Conservation (phyloP, 495 filamentous ascomycete species). For the Darksidea phi region DNA sequence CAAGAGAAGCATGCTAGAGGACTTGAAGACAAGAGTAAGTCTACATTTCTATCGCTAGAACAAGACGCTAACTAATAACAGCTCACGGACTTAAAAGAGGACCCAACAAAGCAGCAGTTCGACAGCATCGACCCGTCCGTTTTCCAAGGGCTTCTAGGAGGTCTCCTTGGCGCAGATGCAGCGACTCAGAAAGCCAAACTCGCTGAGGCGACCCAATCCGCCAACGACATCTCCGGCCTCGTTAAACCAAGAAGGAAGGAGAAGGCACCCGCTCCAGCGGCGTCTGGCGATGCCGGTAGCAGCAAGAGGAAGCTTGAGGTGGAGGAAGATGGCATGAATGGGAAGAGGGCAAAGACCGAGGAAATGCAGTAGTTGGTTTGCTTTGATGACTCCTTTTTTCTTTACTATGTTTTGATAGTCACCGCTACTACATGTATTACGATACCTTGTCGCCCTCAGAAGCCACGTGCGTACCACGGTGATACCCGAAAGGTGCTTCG, state of each 20-base stretch:
- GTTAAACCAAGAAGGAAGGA: conserved; percentile 69
- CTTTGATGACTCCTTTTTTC: too few species aligned
- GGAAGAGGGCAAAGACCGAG: conserved; percentile 44
- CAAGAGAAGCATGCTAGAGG: conserved; percentile 31
- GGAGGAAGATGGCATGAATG: conserved; percentile 24
- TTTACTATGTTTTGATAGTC: too few species aligned
- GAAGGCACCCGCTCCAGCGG: conserved; percentile 5
- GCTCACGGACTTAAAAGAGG: conserved; percentile 69
- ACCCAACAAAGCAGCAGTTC: conserved; percentile 64
- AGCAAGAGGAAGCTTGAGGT: conserved; percentile 39
- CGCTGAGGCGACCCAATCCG: conserved; percentile 73
- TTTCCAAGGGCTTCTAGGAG: conserved; percentile 68
- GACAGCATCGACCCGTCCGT: conserved; percentile 50
- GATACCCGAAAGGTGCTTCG: too few species aligned
- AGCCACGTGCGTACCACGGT: too few species aligned
- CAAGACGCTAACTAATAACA: conserved; percentile 40
- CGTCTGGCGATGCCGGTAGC: conserved; percentile 30
- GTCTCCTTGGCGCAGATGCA: conserved; percentile 66
- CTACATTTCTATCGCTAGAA: conserved; percentile 15
- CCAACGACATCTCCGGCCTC: conserved; percentile 83
- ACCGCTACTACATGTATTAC: too few species aligned
- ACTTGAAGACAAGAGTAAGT: conserved; percentile 36
- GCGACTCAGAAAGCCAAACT: conserved; percentile 63
- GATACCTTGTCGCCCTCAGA: too few species aligned
- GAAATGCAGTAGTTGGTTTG: conserved; percentile 26